Evolutionary conservation across 2,329 filamentous ascomycete genomes (phyloP), one percentile per base, ranked within the genome.

Genomic region (Aureobasidium mangrovei): DNA sequence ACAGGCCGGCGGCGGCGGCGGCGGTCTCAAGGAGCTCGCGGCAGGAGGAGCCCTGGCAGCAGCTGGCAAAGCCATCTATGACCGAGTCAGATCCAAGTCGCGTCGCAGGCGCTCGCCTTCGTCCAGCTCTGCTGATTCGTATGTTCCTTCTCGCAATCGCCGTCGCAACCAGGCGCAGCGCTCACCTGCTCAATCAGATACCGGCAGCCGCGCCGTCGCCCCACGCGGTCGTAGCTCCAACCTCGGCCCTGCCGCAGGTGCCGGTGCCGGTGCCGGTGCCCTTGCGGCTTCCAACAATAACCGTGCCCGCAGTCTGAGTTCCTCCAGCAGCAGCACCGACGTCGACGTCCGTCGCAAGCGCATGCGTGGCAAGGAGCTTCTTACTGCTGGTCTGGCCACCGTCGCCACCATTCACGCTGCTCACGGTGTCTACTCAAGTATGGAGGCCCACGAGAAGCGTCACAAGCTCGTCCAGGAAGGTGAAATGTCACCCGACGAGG

Each of bases 321-420:
- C 65, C 54, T 66, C 64, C 57, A 66, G 64, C 62, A 67, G 64
- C 59, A 67, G 65, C 56, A 68, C 66, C 35, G 82, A 83, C 64
- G 81, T 86, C 71, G 81, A 83, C 64, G 74, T 77, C 60, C 71
- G 74, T 63, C 73, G 76, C 53, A 85, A 82, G 69, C 83, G 84
- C 65, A 76, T 84, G 72, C 76, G 76, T 72, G 78, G 80, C 67
- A 84, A 84, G 69, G 80, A 84, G 73, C 68, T 84, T 63, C 65
- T 85, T 59, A 84, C 82, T 60, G 79, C 81, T 53, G 82, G 83
- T 59, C 71, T 86, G 56, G 83, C 83, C 53, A 82, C 81, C 55
- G 77, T 86, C 56, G 83, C 83, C 36, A 85, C 83, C 29, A 84
- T 86, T 58, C 82, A 86, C 69, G 83, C 83, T 27, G 83, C 80